Conservation (phyloP, 1,139 yeast species). For the Sugiyamaella neomexicana region DNA sequence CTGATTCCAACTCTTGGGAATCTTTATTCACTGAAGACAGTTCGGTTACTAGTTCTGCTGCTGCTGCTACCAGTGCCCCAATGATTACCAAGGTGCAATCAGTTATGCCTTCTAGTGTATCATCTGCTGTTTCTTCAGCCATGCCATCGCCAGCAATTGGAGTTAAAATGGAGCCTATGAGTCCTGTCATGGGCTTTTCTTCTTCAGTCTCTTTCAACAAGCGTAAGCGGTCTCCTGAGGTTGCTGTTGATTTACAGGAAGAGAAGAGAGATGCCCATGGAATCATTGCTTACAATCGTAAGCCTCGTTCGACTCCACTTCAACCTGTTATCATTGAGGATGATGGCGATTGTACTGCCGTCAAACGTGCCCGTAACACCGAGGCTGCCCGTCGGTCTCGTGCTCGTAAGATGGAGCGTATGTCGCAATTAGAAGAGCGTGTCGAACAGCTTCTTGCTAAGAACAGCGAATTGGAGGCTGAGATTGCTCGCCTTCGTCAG, state of each 20-base stretch:
- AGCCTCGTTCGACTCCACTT: constrained; percentile 48
- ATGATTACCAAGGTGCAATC: constrained; percentile 1
- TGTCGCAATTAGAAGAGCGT: constrained; percentile 79
- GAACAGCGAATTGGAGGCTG: constrained; percentile 38
- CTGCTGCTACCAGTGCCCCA: constrained; percentile 2
- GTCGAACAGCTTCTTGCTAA: constrained; percentile 61
- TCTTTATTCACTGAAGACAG: constrained; percentile 34
- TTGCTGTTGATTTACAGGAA: constrained; percentile 15
- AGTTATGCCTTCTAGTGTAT: not conserved
- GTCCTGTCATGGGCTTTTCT: constrained; percentile 18
- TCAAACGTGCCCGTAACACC: constrained; percentile 94
- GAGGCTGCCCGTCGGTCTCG: constrained; percentile 97
- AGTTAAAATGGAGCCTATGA: constrained; percentile 11
- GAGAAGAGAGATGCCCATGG: constrained; percentile 43
- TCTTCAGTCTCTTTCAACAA: constrained; percentile 13
- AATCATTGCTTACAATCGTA: constrained; percentile 42
- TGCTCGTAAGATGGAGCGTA: constrained; percentile 92
- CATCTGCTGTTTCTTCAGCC: constrained; percentile 2
- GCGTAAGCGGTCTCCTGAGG: constrained; percentile 21
- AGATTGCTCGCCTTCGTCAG: constrained; percentile 32
- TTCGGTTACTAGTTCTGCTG: constrained; percentile 6
- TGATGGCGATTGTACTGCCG: constrained; percentile 57
- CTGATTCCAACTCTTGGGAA: constrained; percentile 38
- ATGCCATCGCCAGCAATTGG: not conserved
- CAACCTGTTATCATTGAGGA: constrained; percentile 61